These are phyloP conservation scores for Botrytis fabae DNA, from an alignment of 2,329 filamentous ascomycete genomes.

Conservation along the genomic window DNA sequence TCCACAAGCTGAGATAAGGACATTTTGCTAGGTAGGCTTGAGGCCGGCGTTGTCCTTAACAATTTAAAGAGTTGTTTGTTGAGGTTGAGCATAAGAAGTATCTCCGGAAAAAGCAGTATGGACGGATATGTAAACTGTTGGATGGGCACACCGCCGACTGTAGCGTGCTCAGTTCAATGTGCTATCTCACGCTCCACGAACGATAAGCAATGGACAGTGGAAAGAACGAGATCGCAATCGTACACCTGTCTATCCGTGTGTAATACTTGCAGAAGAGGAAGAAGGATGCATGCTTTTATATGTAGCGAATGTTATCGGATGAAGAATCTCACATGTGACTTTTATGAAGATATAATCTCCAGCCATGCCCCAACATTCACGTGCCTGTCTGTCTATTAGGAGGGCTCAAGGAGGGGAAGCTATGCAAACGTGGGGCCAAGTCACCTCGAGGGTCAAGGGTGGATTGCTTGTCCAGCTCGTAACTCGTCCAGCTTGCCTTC, in stretches of 20 bases:
- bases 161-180: neutral
- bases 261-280: neutral
- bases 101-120: neutral
- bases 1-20: conserved; percentile 37
- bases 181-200: neutral
- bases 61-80: conserved; percentile 3
- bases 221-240: neutral
- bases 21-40: conserved; percentile 26
- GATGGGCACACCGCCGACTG: neutral
- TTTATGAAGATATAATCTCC: conserved; percentile 3
- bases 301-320: neutral
- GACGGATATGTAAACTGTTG: neutral
- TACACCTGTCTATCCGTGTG: neutral
- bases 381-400: neutral
- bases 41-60: neutral
- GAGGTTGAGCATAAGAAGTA: conserved; percentile 8
- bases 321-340: neutral
- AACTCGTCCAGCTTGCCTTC: neutral
- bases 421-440: conserved; percentile 2
- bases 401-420: neutral
- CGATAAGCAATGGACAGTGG: neutral
- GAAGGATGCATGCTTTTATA: neutral
- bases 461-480: neutral
- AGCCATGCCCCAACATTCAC: neutral
- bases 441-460: neutral